Conservation (phyloP, 2,329 filamentous ascomycete genomes). For the Alternaria panax region DNA sequence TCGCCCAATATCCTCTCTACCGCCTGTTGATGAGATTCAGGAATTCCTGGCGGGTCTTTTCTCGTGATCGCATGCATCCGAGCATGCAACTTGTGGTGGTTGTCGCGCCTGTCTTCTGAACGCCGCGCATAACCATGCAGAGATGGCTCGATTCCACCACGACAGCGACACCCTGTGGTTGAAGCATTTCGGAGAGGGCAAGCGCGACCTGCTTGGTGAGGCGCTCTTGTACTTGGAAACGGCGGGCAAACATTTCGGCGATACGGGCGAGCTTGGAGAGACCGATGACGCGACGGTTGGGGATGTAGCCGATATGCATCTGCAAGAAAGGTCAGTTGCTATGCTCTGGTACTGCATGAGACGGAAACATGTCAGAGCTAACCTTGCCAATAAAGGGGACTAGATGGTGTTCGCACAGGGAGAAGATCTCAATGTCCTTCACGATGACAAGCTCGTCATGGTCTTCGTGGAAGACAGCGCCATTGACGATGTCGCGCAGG, state of each 20-base stretch:
- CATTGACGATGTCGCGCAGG: conserved; percentile 87
- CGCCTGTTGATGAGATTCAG: conserved; percentile 68
- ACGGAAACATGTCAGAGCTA: conserved; percentile 28
- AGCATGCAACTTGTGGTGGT: conserved; percentile 98
- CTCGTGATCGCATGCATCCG: conserved; percentile 91
- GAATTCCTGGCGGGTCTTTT: conserved; percentile 96
- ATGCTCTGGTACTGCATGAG: not conserved
- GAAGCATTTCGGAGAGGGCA: conserved; percentile 88
- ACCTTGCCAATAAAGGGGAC: conserved; percentile 97
- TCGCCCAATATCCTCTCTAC: conserved; percentile 12
- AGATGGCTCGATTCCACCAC: conserved; percentile 97
- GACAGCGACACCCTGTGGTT: conserved; percentile 93
- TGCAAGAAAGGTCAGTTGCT: conserved; percentile 47
- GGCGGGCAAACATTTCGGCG: conserved; percentile 93
- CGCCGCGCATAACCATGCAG: conserved; percentile 99
- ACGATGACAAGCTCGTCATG: conserved; percentile 98
- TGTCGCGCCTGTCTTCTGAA: conserved; percentile 84
- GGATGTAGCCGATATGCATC: conserved; percentile 99
- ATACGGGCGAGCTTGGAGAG: conserved; percentile 95
- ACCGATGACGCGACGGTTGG: conserved; percentile 87
- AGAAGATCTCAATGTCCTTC: conserved; percentile 95
- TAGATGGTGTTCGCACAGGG: conserved; percentile 94
- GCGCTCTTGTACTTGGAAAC: conserved; percentile 94
- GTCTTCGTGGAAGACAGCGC: conserved; percentile 93
- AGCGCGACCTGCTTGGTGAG: conserved; percentile 95